Conservation (phyloP, 2,329 filamentous ascomycete genomes). For the Phyllosticta capitalensis region DNA sequence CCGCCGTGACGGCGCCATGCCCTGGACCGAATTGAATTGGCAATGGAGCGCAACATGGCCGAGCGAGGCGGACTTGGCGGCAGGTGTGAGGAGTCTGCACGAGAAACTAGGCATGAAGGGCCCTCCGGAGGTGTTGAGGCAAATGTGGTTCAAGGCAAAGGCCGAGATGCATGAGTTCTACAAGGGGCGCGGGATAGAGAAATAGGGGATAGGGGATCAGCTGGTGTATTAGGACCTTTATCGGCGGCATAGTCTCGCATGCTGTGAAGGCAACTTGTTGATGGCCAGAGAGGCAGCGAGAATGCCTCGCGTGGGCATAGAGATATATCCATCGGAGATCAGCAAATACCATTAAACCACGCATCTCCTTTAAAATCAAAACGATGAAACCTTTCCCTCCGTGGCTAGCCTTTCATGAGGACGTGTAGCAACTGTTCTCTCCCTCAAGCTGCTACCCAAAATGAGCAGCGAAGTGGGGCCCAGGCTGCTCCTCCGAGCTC, state of each 20-base stretch:
- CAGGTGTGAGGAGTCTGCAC: conserved; percentile 28
- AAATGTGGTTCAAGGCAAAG: conserved; percentile 1
- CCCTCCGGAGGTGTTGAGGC: conserved; percentile 2
- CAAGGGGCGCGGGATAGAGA: background rate
- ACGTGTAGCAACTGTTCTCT: too few species aligned
- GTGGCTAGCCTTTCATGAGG: too few species aligned
- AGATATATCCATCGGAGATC: too few species aligned
- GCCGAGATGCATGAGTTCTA: conserved; percentile 3
- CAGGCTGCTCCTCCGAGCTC: background rate
- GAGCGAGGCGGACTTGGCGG: conserved; percentile 24
- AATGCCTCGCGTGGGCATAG: too few species aligned
- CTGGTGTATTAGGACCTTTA: background rate
- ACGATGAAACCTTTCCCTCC: too few species aligned
- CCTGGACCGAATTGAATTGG: conserved; percentile 31
- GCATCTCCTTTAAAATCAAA: too few species aligned
- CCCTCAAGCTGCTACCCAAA: background rate
- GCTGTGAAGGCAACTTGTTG: too few species aligned
- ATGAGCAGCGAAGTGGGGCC: background rate
- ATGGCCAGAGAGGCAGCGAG: too few species aligned
- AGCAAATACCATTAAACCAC: too few species aligned
- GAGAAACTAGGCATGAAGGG: conserved; percentile 21
- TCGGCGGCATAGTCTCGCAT: too few species aligned
- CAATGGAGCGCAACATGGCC: conserved; percentile 34
- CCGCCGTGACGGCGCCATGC: conserved; percentile 32
- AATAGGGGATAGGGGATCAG: background rate